Evolutionary conservation across 345 rosid species (phyloP).

Genomic region (Ceriops zippeliana): DNA sequence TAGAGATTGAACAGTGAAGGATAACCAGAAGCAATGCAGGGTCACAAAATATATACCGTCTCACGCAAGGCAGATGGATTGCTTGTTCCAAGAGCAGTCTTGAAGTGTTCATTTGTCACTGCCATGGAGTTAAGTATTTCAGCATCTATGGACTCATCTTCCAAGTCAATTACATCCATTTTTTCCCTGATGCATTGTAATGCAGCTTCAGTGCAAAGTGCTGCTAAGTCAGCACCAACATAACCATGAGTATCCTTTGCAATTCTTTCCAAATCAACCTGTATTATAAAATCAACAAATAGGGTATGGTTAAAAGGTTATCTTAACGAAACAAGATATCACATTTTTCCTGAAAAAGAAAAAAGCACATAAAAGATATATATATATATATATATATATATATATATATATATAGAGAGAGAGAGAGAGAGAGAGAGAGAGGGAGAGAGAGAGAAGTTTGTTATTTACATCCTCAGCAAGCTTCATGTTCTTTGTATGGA

Average conservation of each 20-base stretch:
- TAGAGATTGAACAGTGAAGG: not conserved
- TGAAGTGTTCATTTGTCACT: slow-evolving; percentile 87
- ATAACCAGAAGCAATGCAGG: not conserved
- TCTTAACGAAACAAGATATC: not conserved
- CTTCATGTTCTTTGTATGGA: slow-evolving; percentile 98
- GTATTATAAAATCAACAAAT: slow-evolving; percentile 7
- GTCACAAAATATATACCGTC: slow-evolving; percentile 38
- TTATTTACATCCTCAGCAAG: slow-evolving; percentile 76
- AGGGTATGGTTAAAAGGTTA: not conserved
- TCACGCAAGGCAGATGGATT: slow-evolving; percentile 84
- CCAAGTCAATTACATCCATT: slow-evolving; percentile 96
- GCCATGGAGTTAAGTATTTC: slow-evolving; percentile 94
- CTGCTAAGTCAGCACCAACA: slow-evolving; percentile 98
- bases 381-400: not conserved
- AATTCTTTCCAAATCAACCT: slow-evolving; percentile 93
- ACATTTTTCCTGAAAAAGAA: not conserved
- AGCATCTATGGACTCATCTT: slow-evolving; percentile 92
- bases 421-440: not conserved
- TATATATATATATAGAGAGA: not conserved
- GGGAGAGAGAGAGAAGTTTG: not conserved
- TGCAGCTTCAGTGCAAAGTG: slow-evolving; percentile 94
- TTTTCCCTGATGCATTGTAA: slow-evolving; percentile 97
- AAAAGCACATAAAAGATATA: not conserved
- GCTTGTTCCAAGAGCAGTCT: slow-evolving; percentile 84
- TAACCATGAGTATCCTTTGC: slow-evolving; percentile 90